phyloP scores from a whole-genome alignment of 1,139 yeast genomes.

The Sugiyamaella japonica region DNA sequence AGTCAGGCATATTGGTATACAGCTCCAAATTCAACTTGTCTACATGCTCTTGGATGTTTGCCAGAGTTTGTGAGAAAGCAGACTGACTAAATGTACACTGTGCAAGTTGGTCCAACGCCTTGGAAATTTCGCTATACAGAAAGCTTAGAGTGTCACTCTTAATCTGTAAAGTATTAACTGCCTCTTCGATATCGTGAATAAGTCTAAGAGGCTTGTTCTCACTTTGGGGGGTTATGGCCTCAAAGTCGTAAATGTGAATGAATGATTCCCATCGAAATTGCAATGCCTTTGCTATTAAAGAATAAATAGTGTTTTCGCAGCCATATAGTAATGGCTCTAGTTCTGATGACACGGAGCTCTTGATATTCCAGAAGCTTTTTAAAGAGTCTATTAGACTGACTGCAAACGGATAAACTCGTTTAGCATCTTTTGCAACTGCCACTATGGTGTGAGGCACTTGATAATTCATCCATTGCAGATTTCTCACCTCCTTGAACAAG shows the following conservation, averaged over 20 bases:
- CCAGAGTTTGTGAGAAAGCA: slow-evolving; percentile 34
- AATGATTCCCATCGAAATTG: slow-evolving; percentile 58
- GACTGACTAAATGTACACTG: slow-evolving; percentile 37
- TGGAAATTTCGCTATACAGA: slow-evolving; percentile 30
- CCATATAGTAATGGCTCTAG: slow-evolving; percentile 48
- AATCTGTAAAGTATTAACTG: slow-evolving; percentile 42
- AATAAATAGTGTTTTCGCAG: slow-evolving; percentile 42
- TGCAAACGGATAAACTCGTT: slow-evolving; percentile 59
- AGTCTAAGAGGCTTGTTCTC: slow-evolving; percentile 47
- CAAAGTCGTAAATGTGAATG: slow-evolving; percentile 51
- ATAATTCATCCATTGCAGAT: slow-evolving; percentile 54
- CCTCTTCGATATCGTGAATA: slow-evolving; percentile 46
- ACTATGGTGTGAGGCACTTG: slow-evolving; percentile 57
- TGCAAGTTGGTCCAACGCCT: slow-evolving; percentile 36
- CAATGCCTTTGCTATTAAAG: slow-evolving; percentile 38
- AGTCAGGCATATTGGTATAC: slow-evolving; percentile 42
- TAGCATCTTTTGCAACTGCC: slow-evolving; percentile 48
- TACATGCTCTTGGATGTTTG: slow-evolving; percentile 46
- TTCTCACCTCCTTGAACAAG: slow-evolving; percentile 55
- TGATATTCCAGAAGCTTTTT: slow-evolving; percentile 31
- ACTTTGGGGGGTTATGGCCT: slow-evolving; percentile 26
- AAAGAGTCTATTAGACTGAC: slow-evolving; percentile 55
- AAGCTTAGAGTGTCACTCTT: slow-evolving; percentile 39
- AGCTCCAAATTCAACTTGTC: slow-evolving; percentile 48
- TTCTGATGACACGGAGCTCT: slow-evolving; percentile 32